Base-by-base conservation (phyloP, 768 basidiomycete species). In the Boletus rubescentipes region DNA sequence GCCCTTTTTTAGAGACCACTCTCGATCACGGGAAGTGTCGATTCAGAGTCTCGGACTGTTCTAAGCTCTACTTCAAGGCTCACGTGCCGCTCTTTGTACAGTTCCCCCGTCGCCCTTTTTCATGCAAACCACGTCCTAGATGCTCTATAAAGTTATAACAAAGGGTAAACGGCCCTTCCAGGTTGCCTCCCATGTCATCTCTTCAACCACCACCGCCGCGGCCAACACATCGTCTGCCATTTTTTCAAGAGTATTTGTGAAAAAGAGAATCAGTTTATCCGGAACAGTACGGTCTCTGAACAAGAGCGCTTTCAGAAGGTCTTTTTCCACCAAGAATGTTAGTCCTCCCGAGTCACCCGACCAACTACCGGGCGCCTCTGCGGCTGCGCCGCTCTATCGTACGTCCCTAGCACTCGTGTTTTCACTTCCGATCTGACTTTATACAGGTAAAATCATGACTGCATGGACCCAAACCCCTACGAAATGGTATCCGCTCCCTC, bases 401-500 rank as follows among this genome's bases (percentile, higher is more conserved):
- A 52, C 43, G 54, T 21, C 30, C 36, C 54, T 14, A 31, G 32
- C 15, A 49, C 48, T 15, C 11, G 16, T 20, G n/a, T 21, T 0
- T 18, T 9, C 47, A 30, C 46, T 35, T 20, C 44, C 16, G 29
- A 54, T 55, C 56, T 63, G 42, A 54, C 44, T 53, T 15, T 2
- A 1, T 14, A 26, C 47, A 86, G 89, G 80, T 39, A 83, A 79
- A 66, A 71, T 95, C 8, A 75, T 88, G 29, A 78, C 80, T 55
- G 90, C 91, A 26, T 93, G 91, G 91, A 85, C 80, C 6, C 77
- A 86, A 64, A 94, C 95, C 0, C 92, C 93, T 0, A 94, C 90
- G 34, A 91, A 86, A 71, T 98, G 95, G 95, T 96, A 95, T 61
- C 95, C 95, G 10, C 80, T 98, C 41, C 94, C 94, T 15, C 73